Percentiles rank a stretch among this genome's conserved stretches.
phyloP scores from a whole-genome alignment of 257 asterid genomes.

The Jaltomata sinuosa region DNA sequence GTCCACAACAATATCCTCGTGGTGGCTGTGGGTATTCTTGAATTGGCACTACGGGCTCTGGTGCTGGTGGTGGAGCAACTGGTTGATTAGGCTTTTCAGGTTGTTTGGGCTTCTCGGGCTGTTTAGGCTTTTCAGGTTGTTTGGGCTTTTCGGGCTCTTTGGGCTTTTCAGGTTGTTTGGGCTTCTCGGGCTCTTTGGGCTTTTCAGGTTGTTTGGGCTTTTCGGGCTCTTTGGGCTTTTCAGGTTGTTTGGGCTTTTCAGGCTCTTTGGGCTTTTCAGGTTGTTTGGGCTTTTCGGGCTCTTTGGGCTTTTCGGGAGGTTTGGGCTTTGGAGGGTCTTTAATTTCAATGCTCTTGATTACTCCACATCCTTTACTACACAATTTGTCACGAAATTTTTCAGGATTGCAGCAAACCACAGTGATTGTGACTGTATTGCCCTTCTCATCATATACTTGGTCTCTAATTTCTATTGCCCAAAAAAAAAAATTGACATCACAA shows the following conservation, averaged over 20 bases:
- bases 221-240: background rate
- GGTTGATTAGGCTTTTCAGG: constrained; percentile 9
- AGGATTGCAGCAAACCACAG: constrained; percentile 70
- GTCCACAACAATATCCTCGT: constrained; percentile 29
- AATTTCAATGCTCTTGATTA: constrained; percentile 59
- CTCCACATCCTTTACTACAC: constrained; percentile 39
- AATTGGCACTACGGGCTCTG: background rate
- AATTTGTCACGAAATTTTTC: constrained; percentile 69
- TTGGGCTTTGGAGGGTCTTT: constrained; percentile 10
- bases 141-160: constrained; percentile 18
- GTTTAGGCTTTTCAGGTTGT: constrained; percentile 16
- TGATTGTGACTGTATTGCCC: constrained; percentile 41
- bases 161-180: constrained; percentile 14
- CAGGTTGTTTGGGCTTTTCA: background rate
- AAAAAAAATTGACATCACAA: background rate
- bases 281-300: constrained; percentile 20
- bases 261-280: constrained; percentile 13
- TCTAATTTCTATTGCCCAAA: constrained; percentile 52
- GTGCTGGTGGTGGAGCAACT: background rate
- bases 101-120: background rate
- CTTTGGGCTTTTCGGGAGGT: constrained; percentile 13
- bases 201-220: constrained; percentile 25
- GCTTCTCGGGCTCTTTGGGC: background rate
- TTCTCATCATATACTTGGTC: constrained; percentile 68
- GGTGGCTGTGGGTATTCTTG: constrained; percentile 28